Percentiles rank a stretch among this genome's conserved stretches.
Evolutionary conservation across 2,329 filamentous ascomycete genomes (phyloP).

Genomic region (Monilinia polystroma): DNA sequence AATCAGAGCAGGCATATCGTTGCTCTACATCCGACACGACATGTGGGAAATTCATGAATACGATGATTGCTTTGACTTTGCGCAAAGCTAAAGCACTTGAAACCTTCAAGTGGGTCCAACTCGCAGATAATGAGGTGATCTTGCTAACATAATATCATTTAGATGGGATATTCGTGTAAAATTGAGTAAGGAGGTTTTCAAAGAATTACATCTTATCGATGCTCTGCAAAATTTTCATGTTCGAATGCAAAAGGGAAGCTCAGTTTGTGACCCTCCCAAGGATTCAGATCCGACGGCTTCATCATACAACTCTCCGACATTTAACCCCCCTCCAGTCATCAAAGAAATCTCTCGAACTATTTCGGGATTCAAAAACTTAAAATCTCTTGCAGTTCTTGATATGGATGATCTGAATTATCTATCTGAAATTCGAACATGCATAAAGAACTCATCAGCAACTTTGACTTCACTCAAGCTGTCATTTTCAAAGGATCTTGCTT

Average conservation of each 20-base stretch:
- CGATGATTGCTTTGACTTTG: slow-evolving; percentile 56
- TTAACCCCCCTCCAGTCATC: not conserved
- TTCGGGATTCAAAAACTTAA: slow-evolving; percentile 56
- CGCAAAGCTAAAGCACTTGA: slow-evolving; percentile 56
- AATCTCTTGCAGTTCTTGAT: slow-evolving; percentile 55
- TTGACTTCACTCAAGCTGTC: slow-evolving; percentile 57
- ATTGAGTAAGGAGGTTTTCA: slow-evolving; percentile 58
- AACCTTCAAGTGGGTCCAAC: slow-evolving; percentile 41
- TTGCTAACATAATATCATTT: too few species aligned
- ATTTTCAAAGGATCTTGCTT: slow-evolving; percentile 54
- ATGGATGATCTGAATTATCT: slow-evolving; percentile 59
- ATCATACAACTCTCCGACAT: not conserved
- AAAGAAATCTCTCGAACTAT: slow-evolving; percentile 48
- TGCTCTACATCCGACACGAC: slow-evolving; percentile 54
- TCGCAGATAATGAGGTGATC: too few species aligned
- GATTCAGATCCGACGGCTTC: not conserved
- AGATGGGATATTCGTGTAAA: slow-evolving; percentile 64
- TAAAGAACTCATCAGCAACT: slow-evolving; percentile 55
- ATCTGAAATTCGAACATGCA: slow-evolving; percentile 54
- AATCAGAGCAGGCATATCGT: slow-evolving; percentile 54
- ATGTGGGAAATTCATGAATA: slow-evolving; percentile 64
- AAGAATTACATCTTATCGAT: slow-evolving; percentile 53
- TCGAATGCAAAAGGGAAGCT: slow-evolving; percentile 57
- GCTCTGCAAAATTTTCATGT: slow-evolving; percentile 55
- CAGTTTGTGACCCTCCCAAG: slow-evolving; percentile 52